Evolutionary conservation across 192 early-diverging fungal species (phyloP).

Genomic region (Coemansia sp.): DNA sequence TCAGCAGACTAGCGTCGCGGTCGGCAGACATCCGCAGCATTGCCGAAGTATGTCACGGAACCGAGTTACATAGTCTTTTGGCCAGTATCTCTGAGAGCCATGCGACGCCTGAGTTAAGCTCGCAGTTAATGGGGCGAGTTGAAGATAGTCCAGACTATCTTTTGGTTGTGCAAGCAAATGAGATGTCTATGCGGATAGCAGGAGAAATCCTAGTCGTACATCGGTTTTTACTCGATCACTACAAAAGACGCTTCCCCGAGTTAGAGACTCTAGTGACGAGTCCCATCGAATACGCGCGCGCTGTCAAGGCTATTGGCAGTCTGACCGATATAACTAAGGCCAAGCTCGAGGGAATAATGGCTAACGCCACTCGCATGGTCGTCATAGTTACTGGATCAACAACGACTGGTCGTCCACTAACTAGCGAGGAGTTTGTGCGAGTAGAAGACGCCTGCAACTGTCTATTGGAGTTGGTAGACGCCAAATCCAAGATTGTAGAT

Average conservation of each 20-base stretch:
- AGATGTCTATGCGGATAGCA: slow-evolving; percentile 80
- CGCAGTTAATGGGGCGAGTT: slow-evolving; percentile 22
- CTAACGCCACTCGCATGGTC: slow-evolving; percentile 84
- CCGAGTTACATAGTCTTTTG: slow-evolving; percentile 61
- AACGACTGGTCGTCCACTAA: slow-evolving; percentile 68
- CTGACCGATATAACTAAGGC: slow-evolving; percentile 79
- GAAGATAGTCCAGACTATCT: slow-evolving; percentile 85
- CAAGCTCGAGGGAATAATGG: slow-evolving; percentile 75
- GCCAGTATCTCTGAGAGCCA: slow-evolving; percentile 48
- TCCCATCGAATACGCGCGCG: slow-evolving; percentile 84
- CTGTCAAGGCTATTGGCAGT: slow-evolving; percentile 79
- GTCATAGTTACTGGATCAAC: slow-evolving; percentile 89
- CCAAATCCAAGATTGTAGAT: slow-evolving; percentile 64
- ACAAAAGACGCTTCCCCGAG: slow-evolving; percentile 86
- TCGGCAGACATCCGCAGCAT: slow-evolving; percentile 63
- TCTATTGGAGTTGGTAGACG: slow-evolving; percentile 65
- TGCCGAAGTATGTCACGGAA: slow-evolving; percentile 62
- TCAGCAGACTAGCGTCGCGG: slow-evolving; percentile 25
- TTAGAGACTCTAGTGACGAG: slow-evolving; percentile 86
- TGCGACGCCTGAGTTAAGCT: background rate
- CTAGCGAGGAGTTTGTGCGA: slow-evolving; percentile 59
- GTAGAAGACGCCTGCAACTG: slow-evolving; percentile 79
- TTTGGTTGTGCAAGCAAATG: slow-evolving; percentile 83
- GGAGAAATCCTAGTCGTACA: slow-evolving; percentile 87
- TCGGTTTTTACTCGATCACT: slow-evolving; percentile 77